Evolutionary conservation across 352 stramenopile genomes (phyloP).

Genomic region (Phytophthora multivora): DNA sequence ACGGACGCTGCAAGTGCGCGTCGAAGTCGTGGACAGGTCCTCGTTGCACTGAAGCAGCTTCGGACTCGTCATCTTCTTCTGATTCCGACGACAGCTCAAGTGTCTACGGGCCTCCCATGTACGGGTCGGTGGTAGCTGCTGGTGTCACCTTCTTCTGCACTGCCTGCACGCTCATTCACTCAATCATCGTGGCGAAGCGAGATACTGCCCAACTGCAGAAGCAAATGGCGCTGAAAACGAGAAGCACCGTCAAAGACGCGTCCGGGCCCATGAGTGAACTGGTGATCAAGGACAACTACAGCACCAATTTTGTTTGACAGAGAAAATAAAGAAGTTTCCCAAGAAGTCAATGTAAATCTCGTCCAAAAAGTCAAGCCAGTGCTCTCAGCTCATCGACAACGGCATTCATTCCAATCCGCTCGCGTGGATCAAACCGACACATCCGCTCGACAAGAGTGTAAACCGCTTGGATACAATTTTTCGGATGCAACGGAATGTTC

Average conservation of each 20-base stretch:
- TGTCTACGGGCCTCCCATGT: constrained; percentile 25
- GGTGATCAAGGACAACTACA: constrained; percentile 28
- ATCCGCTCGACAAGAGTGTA: constrained; percentile 13
- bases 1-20: constrained; percentile 20
- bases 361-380: background rate
- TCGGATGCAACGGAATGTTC: constrained; percentile 4
- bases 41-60: constrained; percentile 17
- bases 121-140: constrained; percentile 23
- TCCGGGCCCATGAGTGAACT: constrained; percentile 22
- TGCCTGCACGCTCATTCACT: constrained; percentile 22
- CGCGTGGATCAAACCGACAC: constrained; percentile 5
- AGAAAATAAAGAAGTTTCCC: background rate
- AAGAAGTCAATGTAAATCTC: too few species aligned
- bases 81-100: constrained; percentile 14
- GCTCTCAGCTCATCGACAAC: background rate
- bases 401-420: background rate
- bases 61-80: constrained; percentile 5
- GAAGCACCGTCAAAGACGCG: constrained; percentile 7
- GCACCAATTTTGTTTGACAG: constrained; percentile 34
- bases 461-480: constrained; percentile 1
- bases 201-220: constrained; percentile 3
- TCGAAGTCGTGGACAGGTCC: constrained; percentile 19
- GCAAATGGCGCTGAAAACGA: constrained; percentile 3
- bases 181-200: constrained; percentile 13
- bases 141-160: constrained; percentile 33